Base-by-base conservation (phyloP, 352 stramenopile species). In the Globisporangium alternatum region DNA sequence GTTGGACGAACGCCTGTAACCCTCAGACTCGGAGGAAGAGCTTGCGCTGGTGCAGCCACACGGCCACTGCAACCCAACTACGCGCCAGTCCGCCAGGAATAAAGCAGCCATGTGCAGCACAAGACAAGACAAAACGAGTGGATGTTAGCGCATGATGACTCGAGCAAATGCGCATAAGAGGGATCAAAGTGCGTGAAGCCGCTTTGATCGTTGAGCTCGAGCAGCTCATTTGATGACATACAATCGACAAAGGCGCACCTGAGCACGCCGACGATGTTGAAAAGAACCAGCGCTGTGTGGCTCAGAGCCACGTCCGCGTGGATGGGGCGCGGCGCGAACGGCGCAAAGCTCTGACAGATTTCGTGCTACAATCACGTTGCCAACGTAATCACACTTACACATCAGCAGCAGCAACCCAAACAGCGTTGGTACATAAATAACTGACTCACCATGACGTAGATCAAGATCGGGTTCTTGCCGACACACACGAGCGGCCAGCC, bases 391-490 rank as follows among this genome's bases (percentile, higher is more conserved):
- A 37, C 39, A 45, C 19, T 22, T 28, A 19, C 13, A 41, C 45
- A 35, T n/a, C 57, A 56, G 43, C n/a, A 13, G 15, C 49, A 60
- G 12, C 13, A 53, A 61, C 12, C 19, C 17, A 48, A n/a, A 64
- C 22, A 15, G 30, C 7, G 25, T 25, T 25, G n/a, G 10, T 8
- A 47, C 12, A 21, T 37, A 2, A 53, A 19, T 53, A 25, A 12
- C 9, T 17, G 28, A 19, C 75, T 48, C 69, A 93, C 83, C 74
- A 88, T 77, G 13, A 78, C 66, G 68, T 96, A 96, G 56, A 95
- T 64, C 25, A 74, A 64, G 65, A 95, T 88, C 1, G 83, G 78
- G 64, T 96, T 96, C 49, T 76, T 88, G 39, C 87, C 83, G 7
- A 91, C 67, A n/a, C 69, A 76, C 41, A 63, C 33, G 64, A 85